A percentile compares a stretch with the other conserved stretches of the same genome.
These are phyloP conservation scores for Rosa hybrid DNA, from an alignment of 331 rosid species.

Conservation along the genomic window DNA sequence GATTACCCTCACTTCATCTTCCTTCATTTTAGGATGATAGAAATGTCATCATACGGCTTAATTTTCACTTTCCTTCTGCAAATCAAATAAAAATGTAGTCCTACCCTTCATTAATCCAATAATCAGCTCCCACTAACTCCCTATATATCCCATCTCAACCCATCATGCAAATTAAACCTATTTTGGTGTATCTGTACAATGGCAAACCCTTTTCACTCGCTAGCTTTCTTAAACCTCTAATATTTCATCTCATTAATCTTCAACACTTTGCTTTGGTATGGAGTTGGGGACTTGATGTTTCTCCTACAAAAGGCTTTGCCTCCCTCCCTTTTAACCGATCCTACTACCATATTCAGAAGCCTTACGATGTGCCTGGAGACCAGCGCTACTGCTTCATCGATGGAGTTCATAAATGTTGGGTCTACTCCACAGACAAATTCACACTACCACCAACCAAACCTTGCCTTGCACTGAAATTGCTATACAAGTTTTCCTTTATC, in stretches of 20 bases:
- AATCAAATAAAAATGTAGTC: background rate
- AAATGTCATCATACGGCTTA: too few relatives aligned
- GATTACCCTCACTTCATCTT: too few relatives aligned
- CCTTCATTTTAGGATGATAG: too few relatives aligned
- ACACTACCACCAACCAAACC: slow-evolving; percentile 30
- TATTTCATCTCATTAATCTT: background rate
- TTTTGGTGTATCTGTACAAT: too few relatives aligned
- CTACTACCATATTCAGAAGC: slow-evolving; percentile 41
- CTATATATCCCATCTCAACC: background rate
- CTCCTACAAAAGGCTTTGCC: slow-evolving; percentile 42
- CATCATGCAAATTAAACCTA: too few relatives aligned
- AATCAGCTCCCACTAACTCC: background rate
- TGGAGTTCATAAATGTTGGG: slow-evolving; percentile 56
- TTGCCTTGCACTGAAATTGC: slow-evolving; percentile 56
- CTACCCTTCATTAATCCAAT: background rate
- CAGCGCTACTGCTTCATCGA: slow-evolving; percentile 41
- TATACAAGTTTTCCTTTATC: background rate
- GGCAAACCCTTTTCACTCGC: background rate
- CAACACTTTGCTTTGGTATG: background rate
- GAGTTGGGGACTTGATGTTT: slow-evolving; percentile 17
- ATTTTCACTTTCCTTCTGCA: background rate
- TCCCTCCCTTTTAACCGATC: slow-evolving; percentile 28
- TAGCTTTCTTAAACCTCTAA: background rate
- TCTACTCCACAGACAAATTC: slow-evolving; percentile 47
- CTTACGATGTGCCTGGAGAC: slow-evolving; percentile 36